Evolutionary conservation across 768 basidiomycete species (phyloP).

Genomic region (Mycena albidolilacea): DNA sequence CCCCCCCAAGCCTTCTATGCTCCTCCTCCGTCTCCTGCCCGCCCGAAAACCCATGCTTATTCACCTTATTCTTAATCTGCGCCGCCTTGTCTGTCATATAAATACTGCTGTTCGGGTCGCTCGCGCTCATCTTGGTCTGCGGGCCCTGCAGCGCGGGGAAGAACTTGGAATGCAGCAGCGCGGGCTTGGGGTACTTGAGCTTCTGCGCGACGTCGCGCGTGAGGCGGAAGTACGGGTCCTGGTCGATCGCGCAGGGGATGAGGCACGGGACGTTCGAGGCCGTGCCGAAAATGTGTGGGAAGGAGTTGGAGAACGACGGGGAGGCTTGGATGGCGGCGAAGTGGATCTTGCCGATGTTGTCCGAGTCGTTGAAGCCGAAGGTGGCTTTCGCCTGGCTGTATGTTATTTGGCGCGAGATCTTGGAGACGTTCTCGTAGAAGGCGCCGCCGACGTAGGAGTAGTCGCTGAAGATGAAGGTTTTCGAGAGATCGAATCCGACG

Average conservation of each 20-base stretch:
- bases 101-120: constrained; percentile 92
- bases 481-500: constrained; percentile 90
- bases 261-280: constrained; percentile 88
- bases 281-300: constrained; percentile 96
- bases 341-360: constrained; percentile 98
- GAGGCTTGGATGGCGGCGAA: constrained; percentile 97
- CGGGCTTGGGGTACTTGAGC: constrained; percentile 96
- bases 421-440: constrained; percentile 96
- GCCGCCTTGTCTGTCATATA: constrained; percentile 95
- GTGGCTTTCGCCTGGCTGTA: constrained; percentile 95
- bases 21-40: constrained; percentile 97
- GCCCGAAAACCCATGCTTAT: constrained; percentile 95
- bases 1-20: constrained; percentile 88
- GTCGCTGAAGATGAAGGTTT: constrained; percentile 98
- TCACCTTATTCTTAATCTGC: constrained; percentile 98
- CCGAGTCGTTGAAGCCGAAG: constrained; percentile 98
- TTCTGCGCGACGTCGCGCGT: constrained; percentile 96
- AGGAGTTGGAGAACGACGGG: constrained; percentile 97
- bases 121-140: constrained; percentile 99
- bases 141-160: constrained; percentile 98
- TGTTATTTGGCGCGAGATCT: constrained; percentile 93
- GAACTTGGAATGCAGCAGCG: constrained; percentile 95
- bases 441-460: constrained; percentile 91
- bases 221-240: constrained; percentile 97
- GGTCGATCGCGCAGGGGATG: constrained; percentile 99